Evolutionary conservation across 1,139 yeast genomes (phyloP).

Genomic region (Yamadazyma dendronema): DNA sequence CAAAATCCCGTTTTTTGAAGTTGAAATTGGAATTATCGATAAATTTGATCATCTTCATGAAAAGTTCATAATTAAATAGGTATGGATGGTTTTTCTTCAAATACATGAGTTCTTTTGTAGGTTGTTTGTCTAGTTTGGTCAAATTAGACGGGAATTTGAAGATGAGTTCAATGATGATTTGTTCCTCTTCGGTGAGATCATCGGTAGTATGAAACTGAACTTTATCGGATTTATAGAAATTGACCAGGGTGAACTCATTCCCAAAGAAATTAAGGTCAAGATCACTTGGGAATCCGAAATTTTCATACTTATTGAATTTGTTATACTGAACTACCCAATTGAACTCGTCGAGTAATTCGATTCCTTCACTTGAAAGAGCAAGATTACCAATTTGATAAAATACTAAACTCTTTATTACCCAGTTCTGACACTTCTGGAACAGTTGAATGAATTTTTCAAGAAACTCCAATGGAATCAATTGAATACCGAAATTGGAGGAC

Average conservation of each 20-base stretch:
- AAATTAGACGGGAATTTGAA: constrained; percentile 61
- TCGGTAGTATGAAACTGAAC: constrained; percentile 9
- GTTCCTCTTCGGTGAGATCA: constrained; percentile 13
- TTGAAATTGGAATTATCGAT: constrained; percentile 69
- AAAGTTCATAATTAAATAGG: constrained; percentile 55
- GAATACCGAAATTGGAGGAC: constrained; percentile 62
- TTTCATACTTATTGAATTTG: constrained; percentile 35
- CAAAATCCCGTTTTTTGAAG: constrained; percentile 59
- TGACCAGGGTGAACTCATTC: constrained; percentile 3
- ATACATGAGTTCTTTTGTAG: constrained; percentile 59
- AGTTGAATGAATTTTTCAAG: constrained; percentile 50
- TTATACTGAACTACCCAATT: constrained; percentile 70
- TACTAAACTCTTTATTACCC: constrained; percentile 73
- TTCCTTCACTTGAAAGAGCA: constrained; percentile 72
- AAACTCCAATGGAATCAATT: constrained; percentile 44
- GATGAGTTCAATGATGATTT: constrained; percentile 44
- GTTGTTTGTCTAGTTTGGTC: constrained; percentile 64
- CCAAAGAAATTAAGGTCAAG: constrained; percentile 7
- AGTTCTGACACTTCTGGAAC: constrained; percentile 48
- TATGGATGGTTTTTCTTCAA: constrained; percentile 54
- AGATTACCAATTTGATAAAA: constrained; percentile 77
- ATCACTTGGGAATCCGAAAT: constrained; percentile 10
- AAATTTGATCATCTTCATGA: constrained; percentile 57
- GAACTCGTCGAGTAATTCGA: constrained; percentile 79
- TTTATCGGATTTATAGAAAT: constrained; percentile 6